These are phyloP conservation scores for Primulina tabacum DNA, from an alignment of 257 asterid genomes.

Conservation along the genomic window DNA sequence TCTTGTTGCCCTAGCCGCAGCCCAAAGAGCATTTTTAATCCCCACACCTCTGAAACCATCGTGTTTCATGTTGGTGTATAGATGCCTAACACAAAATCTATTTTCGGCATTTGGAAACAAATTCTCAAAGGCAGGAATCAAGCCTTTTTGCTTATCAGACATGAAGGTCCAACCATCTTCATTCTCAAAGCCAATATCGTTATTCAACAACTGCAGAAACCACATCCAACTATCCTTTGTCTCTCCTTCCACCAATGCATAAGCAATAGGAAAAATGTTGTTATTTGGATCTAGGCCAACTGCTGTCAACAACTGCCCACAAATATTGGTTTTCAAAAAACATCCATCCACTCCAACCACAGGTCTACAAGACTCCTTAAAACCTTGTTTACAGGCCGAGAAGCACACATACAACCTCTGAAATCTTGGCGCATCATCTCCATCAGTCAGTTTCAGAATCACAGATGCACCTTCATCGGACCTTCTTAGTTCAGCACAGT, in stretches of 20 bases:
- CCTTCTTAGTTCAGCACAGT: too few relatives aligned
- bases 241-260: conserved; percentile 13
- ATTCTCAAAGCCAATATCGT: not conserved
- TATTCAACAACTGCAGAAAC: not conserved
- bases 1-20: not conserved
- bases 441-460: not conserved
- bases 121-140: not conserved
- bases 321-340: not conserved
- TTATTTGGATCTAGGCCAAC: conserved; percentile 7
- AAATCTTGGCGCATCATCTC: not conserved
- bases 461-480: not conserved
- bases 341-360: not conserved
- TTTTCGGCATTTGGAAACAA: not conserved
- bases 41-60: not conserved
- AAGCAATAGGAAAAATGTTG: conserved; percentile 3
- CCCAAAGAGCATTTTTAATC: not conserved
- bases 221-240: not conserved
- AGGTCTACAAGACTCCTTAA: not conserved
- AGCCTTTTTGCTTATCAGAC: not conserved
- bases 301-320: not conserved
- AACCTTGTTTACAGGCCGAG: not conserved
- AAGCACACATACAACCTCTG: not conserved
- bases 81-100: not conserved
- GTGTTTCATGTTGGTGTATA: not conserved
- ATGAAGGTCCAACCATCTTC: not conserved